Evolutionary conservation across 495 filamentous ascomycete species (phyloP), one percentile per base, ranked within the genome.

Genomic region (Pseudoneurospora amorphoporcata): DNA sequence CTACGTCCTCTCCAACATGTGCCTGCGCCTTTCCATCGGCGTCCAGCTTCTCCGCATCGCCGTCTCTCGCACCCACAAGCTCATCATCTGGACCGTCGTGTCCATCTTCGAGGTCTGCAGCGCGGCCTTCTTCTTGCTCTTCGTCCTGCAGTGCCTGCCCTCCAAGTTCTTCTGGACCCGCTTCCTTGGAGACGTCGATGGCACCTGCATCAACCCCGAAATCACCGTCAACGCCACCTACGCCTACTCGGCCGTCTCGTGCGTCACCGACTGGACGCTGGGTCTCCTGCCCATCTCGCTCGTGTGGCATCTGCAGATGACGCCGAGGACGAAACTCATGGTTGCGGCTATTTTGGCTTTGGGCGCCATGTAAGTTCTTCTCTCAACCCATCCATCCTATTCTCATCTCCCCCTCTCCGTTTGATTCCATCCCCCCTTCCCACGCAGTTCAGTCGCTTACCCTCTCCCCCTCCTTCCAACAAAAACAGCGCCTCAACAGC

Each of bases 31-130:
- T 40, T 79, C 81, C 41, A 81, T 87, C 71, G 83, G 78, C 61
- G 72, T 81, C 71, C 83, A 86, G 75, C 77, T 86, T 16, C 79
- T 85, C 8, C 81, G 85, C 53, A 76, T 87, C 19, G 75, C 82
- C 35, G 75, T 83, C 17, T 70, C 75, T 16, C 73, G 68, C n/a
- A n/a, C 75, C 12, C 84, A 87, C 71, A 78, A 79, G 42, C 74
- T 76, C 73, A 81, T 83, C 69, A 80, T 86, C 69, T 75, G 75
- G 42, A 41, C 73, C 0, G 68, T 77, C 2, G 76, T 82, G 40
- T 29, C 58, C 14, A 71, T 77, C 4, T 76, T 80, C 1, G 74
- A 77, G 14, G 7, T 84, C 71, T 82, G 79, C 42, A 75, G 80
- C 61, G 17, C 71, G 8, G 75, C 70, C 40, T 86, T 79, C 77